Evolutionary conservation across 2,329 filamentous ascomycete genomes (phyloP).

Genomic region (Beauveria australis): DNA sequence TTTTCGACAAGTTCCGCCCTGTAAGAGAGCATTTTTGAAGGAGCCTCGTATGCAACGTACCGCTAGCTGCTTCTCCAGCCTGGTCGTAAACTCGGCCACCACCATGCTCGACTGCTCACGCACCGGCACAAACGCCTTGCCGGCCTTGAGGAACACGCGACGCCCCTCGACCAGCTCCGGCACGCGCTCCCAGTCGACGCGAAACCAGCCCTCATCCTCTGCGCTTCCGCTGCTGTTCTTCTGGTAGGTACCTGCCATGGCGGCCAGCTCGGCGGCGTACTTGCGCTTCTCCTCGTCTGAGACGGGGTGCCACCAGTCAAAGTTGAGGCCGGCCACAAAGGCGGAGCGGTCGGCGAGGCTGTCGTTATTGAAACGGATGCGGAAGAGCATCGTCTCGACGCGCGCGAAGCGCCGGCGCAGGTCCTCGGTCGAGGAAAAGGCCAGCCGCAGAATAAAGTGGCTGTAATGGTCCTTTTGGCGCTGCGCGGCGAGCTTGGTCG

Average conservation of each 20-base stretch:
- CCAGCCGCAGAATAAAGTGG: conserved; percentile 90
- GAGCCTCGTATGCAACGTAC: conserved; percentile 34
- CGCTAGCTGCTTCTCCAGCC: conserved; percentile 76
- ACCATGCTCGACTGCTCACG: conserved; percentile 86
- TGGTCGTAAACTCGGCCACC: conserved; percentile 72
- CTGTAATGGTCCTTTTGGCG: conserved; percentile 95
- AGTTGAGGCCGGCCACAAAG: conserved; percentile 68
- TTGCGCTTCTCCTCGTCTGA: conserved; percentile 67
- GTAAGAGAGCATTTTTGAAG: not conserved
- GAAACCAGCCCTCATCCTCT: conserved; percentile 88
- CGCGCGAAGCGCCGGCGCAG: conserved; percentile 77
- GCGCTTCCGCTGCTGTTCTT: conserved; percentile 22
- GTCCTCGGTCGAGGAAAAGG: conserved; percentile 87
- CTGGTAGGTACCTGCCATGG: conserved; percentile 26
- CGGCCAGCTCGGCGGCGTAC: conserved; percentile 53
- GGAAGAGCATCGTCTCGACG: conserved; percentile 84
- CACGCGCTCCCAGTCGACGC: conserved; percentile 91
- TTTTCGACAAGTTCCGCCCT: not conserved
- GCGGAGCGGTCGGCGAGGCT: conserved; percentile 61
- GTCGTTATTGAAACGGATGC: conserved; percentile 71
- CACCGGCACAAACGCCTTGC: conserved; percentile 85
- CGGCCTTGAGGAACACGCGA: conserved; percentile 65
- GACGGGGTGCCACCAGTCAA: conserved; percentile 89
- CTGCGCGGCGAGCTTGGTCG: conserved; percentile 55
- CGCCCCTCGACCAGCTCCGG: conserved; percentile 80